Evolutionary conservation across 129 eudicot species (phyloP).

Genomic region (Escallonia rubra): DNA sequence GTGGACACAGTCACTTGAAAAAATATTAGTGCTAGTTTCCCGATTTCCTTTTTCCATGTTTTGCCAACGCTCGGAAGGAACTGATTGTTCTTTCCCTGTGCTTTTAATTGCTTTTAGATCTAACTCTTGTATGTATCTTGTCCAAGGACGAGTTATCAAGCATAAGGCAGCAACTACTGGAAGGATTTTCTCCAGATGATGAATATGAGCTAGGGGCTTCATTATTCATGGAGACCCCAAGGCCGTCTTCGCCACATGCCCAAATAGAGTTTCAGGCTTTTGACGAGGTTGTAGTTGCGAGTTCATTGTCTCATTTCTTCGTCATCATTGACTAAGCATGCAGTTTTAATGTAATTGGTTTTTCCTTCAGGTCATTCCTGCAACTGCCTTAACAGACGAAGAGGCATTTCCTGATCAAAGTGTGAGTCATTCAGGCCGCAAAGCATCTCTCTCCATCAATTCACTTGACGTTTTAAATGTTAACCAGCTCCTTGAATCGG

Average conservation of each 20-base stretch:
- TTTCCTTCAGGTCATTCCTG: constrained; percentile 36
- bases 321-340: neutral
- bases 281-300: constrained; percentile 53
- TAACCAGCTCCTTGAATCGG: constrained; percentile 79
- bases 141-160: constrained; percentile 48
- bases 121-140: constrained; percentile 3
- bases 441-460: constrained; percentile 46
- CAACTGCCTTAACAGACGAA: constrained; percentile 38
- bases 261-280: constrained; percentile 50
- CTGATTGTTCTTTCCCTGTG: neutral
- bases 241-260: constrained; percentile 60
- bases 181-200: constrained; percentile 70
- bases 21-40: too few species aligned
- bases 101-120: neutral
- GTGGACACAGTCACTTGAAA: too few species aligned
- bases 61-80: neutral
- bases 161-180: constrained; percentile 47
- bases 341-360: constrained; percentile 1
- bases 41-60: too few species aligned
- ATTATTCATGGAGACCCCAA: constrained; percentile 68
- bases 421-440: constrained; percentile 61
- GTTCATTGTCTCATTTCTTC: neutral
- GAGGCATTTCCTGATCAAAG: constrained; percentile 46
- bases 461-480: constrained; percentile 72
- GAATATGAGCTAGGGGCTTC: constrained; percentile 58